A percentile compares a stretch with the other conserved stretches of the same genome.
These are phyloP conservation scores for Agrocybe pediades DNA, from an alignment of 768 basidiomycete genomes.

Conservation along the genomic window DNA sequence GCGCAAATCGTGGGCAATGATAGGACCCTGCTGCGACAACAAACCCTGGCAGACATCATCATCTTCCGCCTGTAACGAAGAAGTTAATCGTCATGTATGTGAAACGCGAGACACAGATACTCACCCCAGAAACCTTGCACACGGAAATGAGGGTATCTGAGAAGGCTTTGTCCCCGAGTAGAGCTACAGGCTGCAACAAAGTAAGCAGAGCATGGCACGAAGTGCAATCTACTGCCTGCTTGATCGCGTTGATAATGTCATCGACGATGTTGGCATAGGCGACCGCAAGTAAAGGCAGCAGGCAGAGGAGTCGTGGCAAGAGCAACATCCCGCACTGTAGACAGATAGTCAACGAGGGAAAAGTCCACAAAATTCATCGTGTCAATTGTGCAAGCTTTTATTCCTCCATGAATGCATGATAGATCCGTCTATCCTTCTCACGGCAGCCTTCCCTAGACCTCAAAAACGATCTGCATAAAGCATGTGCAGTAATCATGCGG, in stretches of 20 bases:
- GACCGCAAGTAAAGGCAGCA: conserved; percentile 18
- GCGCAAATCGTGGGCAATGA: conserved; percentile 58
- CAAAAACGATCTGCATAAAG: not conserved
- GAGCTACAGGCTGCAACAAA: conserved; percentile 46
- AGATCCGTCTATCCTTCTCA: not conserved
- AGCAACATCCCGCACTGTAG: conserved; percentile 8
- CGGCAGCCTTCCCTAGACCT: not conserved
- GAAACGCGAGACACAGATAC: not conserved
- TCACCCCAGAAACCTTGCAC: conserved; percentile 44
- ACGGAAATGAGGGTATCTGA: conserved; percentile 41
- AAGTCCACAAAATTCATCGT: not conserved
- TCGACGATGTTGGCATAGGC: conserved; percentile 34
- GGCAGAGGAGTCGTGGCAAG: conserved; percentile 7
- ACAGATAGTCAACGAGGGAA: not conserved
- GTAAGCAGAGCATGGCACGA: conserved; percentile 53
- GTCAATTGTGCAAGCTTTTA: too few relatives aligned
- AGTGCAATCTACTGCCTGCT: conserved; percentile 47
- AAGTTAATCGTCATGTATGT: not conserved
- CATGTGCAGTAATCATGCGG: not conserved
- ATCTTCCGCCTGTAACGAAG: conserved; percentile 54
- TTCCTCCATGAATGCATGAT: not conserved
- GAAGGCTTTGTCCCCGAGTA: conserved; percentile 50
- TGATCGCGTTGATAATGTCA: conserved; percentile 43
- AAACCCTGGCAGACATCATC: conserved; percentile 60
- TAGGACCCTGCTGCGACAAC: conserved; percentile 52